Base-by-base conservation (phyloP, 106 monocot species). In the Amphibolis antarctica region DNA sequence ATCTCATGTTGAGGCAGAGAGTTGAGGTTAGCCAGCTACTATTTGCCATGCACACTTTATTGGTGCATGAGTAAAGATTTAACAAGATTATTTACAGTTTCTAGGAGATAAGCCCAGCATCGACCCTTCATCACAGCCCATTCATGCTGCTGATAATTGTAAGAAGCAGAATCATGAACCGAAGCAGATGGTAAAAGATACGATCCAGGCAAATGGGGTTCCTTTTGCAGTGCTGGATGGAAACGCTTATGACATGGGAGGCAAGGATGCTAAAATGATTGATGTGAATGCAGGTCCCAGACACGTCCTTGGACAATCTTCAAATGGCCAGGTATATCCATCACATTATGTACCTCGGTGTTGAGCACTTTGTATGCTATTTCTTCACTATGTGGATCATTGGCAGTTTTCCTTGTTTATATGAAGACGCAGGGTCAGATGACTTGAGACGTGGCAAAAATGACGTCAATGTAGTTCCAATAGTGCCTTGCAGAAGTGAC, bases 1-100 rank as follows among this genome's bases (percentile, higher is more conserved):
- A 86, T 74, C 89, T 96, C 50, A 61, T 84, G 21, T 59, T 89
- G 64, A 84, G 94, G 69, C 94, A 96, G 62, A 75, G 76, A 74
- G 77, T 96, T 67, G 78, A 86, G 89, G 94, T 89, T 71, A 18
- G 64, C 27, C 48, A 60, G 3, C 60, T 12, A 46, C 12, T 44
- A 0, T 59, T 31, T 31, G 15, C 18, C 5, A 59, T 59, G 13
- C 46, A 12, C 0, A 24, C 25, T 2, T 9, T 14, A 15, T 27
- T 2, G 14, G 14, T 63, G 22, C 5, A 44, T 26, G n/a, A n/a
- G n/a, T n/a, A n/a, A n/a, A 9, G 44, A 27, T 45, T 9, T 44
- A 55, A 31, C 14, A 5, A 44, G 49, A 50, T 30, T 69, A n/a
- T 71, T 0, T 66, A 28, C 71, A 96, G 94, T 89, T 89, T 76